A percentile compares a stretch with the other conserved stretches of the same genome.
Conservation (phyloP, 139 green algal genomes). For the Pleodorina starrii region DNA sequence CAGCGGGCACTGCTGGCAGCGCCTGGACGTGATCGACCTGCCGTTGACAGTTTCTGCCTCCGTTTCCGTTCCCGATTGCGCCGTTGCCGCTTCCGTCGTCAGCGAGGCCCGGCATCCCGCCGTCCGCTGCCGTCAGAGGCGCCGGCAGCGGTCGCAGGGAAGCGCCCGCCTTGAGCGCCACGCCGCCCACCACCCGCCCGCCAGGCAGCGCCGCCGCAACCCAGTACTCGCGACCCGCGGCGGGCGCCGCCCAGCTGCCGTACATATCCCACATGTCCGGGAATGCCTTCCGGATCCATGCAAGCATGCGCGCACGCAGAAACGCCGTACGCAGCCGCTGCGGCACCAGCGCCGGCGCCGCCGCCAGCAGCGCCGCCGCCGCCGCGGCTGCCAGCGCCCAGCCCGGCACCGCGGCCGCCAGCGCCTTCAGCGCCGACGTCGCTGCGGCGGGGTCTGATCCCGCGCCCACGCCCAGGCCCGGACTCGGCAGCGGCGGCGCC, state of each 20-base stretch:
- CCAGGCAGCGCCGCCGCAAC: neutral
- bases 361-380: neutral
- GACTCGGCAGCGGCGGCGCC: too few relatives aligned
- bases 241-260: neutral
- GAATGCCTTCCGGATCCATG: neutral
- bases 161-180: neutral
- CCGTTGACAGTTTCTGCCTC: neutral
- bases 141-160: neutral
- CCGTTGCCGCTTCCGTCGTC: neutral
- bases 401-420: neutral
- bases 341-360: neutral
- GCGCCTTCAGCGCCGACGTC: neutral
- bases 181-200: constrained; percentile 5
- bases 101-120: neutral
- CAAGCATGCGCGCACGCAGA: neutral
- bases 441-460: neutral
- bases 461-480: neutral
- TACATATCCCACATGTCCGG: constrained; percentile 22
- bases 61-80: neutral
- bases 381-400: neutral
- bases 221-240: constrained; percentile 1
- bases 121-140: neutral
- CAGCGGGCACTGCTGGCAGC: neutral
- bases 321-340: neutral
- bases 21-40: neutral